Base-by-base conservation (phyloP, 495 filamentous ascomycete species). In the Thozetella sp. region DNA sequence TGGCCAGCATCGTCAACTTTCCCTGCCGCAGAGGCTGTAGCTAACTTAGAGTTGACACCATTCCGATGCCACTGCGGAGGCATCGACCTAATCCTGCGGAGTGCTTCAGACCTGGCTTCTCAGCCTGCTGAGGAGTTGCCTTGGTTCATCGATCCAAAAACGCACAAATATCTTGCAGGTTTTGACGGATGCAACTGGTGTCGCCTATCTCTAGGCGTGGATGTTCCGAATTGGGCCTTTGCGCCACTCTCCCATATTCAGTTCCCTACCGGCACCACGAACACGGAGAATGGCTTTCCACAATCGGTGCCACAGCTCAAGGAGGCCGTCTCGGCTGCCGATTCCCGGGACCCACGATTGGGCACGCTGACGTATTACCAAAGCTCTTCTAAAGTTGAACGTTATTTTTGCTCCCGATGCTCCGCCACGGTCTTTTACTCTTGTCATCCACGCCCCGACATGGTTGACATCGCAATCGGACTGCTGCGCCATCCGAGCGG, bases 181-280 rank as follows among this genome's bases (percentile, higher is more conserved):
- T 60, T 80, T 40, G 82, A 84, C 59, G 62, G 73, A 17, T 86
- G 84, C 60, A 74, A 79, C 54, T 80, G 80, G 34, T 86, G 84
- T 58, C 80, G 82, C 0, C 62, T 82, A 12, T 66, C 67, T 1
- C 71, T 58, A 3, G 83, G 83, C 1, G 65, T 66, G 0, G 77
- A 85, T 57, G 54, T 85, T 11, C 69, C 75, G 24, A 64, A 71
- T 30, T 87, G 83, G 83, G 69, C 70, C 0, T 76, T 71, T 53
- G 55, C 60, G 0, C 30, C 54, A 30, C 40, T 77, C 13, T 37
- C 52, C 22, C 61, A 74, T 48, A 58, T 75, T 23, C 23, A 53
- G 0, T 71, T 69, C 37, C 51, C 64, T 0, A 22, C 22, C n/a
- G n/a, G n/a, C n/a, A n/a, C n/a, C n/a, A n/a, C n/a, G n/a, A n/a